These are phyloP conservation scores for Rhododendron mucronatum DNA, from an alignment of 148 eudicot species.

Conservation along the genomic window DNA sequence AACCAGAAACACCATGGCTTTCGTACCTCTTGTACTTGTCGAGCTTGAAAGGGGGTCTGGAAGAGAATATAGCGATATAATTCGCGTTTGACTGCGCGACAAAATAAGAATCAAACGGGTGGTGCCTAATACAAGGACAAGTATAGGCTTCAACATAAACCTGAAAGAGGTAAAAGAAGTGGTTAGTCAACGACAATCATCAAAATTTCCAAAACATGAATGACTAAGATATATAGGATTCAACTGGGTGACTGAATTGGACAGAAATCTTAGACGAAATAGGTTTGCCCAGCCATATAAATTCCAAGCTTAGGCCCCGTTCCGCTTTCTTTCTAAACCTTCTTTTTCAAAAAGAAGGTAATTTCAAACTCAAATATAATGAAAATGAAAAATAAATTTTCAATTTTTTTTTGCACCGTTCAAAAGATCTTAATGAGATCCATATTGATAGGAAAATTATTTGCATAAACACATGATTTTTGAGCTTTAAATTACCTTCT, in stretches of 20 bases:
- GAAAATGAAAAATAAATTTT: no score
- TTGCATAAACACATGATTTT: no score
- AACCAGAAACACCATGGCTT: slow-evolving; percentile 68
- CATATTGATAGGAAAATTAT: no score
- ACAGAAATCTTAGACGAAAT: no score
- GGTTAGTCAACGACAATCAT: neutral
- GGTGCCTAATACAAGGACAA: slow-evolving; percentile 64
- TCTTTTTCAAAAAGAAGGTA: no score
- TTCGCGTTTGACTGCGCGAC: slow-evolving; percentile 91
- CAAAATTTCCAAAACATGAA: slow-evolving; percentile 1
- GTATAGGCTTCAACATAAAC: slow-evolving; percentile 78
- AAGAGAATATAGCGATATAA: slow-evolving; percentile 80
- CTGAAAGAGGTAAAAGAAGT: slow-evolving; percentile 22
- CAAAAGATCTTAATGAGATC: no score
- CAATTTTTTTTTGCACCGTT: no score
- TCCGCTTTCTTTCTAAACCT: no score
- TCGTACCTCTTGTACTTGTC: slow-evolving; percentile 79
- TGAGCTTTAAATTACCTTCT: no score
- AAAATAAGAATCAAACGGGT: slow-evolving; percentile 63
- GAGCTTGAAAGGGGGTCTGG: slow-evolving; percentile 64
- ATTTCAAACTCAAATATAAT: no score
- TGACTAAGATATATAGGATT: neutral
- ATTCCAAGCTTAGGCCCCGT: neutral
- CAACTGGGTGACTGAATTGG: neutral
- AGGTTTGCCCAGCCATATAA: neutral